These are phyloP conservation scores for Eimeria mitis DNA, from an alignment of 169 alveolate species.

Conservation along the genomic window DNA sequence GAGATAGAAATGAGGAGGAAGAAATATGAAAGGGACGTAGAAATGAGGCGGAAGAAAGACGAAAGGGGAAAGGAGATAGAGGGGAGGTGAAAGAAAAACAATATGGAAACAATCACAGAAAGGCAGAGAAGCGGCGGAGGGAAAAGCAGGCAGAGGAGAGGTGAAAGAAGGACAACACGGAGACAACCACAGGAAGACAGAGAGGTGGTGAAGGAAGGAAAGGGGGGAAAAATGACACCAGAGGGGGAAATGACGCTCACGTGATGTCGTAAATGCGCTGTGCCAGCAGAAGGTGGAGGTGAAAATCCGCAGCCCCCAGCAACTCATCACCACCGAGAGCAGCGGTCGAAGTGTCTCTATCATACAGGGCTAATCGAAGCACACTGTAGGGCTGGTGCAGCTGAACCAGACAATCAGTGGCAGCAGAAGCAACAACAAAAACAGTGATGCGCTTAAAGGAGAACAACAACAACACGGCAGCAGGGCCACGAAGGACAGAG, in stretches of 20 bases:
- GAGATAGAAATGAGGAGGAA: too few species aligned
- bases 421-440: slow-evolving; percentile 25
- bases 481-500: background rate
- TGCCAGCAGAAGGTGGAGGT: slow-evolving; percentile 59
- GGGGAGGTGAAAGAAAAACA: background rate
- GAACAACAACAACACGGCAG: background rate
- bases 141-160: background rate
- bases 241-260: slow-evolving; percentile 15
- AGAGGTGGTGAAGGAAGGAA: background rate
- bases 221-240: background rate
- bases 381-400: slow-evolving; percentile 79
- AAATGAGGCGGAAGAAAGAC: background rate
- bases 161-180: background rate
- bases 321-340: slow-evolving; percentile 66
- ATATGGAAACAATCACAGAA: background rate
- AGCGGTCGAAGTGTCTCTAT: slow-evolving; percentile 45
- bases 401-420: background rate
- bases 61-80: background rate
- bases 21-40: background rate
- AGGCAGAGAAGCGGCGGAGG: background rate
- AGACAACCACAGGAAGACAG: background rate
- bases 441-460: background rate
- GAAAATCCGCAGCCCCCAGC: slow-evolving; percentile 65
- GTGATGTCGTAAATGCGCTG: slow-evolving; percentile 49
- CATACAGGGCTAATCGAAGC: slow-evolving; percentile 64